Base-by-base conservation (phyloP, 352 stramenopile species). In the Phytopythium litorale region DNA sequence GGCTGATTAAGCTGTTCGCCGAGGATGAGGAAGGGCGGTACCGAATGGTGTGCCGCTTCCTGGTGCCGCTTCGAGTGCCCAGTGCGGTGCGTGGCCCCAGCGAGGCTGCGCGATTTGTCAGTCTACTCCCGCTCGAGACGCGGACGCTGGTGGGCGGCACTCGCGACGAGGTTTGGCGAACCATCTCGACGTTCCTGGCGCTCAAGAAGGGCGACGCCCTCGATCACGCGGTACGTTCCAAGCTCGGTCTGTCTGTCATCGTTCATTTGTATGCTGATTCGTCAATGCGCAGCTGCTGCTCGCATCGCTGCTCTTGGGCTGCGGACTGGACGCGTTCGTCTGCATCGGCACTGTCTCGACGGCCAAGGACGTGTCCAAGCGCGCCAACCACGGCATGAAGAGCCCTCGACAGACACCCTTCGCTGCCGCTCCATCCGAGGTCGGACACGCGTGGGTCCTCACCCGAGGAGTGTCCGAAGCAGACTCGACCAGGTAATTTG, bases 21-120 rank as follows among this genome's bases (percentile, higher is more conserved):
- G 84, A 96, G 64, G 92, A 98, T 64, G 89, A 97, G 58, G 79
- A 88, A 63, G 88, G 89, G 12, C 70, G 76, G 0, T 89, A 96
- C 67, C 80, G 82, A 19, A 88, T 92, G 76, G 81, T 96, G 4
- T 97, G 86, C 67, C 90, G 88, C 32, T 97, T 92, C 56, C 32
- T 98, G n/a, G 62, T 62, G 3, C 75, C 79, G 2, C 23, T 96
- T 5, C 87, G 76, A 21, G 69, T 58, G 16, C 77, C 78, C 0
- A 48, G 60, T 0, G 73, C 84, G 11, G 64, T 97, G 12, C 69
- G 75, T 62, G 84, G 75, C 13, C 89, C 90, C 9, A 89, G 81
- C 53, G 84, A 97, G 72, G 89, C 89, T 4, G 88, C 88, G 21
- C 77, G 90, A 1, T 96, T 97, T 58, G 90, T 97, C 2, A 70